A percentile compares a stretch with the other conserved stretches of the same genome.
These are phyloP conservation scores for Achlya hypogyna DNA, from an alignment of 352 stramenopile genomes.

Conservation along the genomic window DNA sequence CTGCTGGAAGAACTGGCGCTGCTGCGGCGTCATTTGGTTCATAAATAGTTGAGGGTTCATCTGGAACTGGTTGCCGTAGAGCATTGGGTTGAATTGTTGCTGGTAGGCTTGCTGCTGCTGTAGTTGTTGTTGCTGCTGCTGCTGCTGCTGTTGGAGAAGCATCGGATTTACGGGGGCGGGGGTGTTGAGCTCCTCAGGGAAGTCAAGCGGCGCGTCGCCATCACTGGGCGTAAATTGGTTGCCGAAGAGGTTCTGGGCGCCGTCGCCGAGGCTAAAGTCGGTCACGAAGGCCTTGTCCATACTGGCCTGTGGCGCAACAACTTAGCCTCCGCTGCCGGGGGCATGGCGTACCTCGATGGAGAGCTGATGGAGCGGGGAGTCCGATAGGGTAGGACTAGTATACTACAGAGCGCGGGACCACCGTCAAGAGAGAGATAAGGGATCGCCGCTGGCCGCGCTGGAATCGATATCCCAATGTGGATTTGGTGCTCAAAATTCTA, in stretches of 20 bases:
- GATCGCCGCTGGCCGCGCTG: background rate
- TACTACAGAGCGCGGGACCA: background rate
- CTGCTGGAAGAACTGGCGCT: constrained; percentile 55
- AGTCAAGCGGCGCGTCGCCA: constrained; percentile 40
- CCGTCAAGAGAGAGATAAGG: background rate
- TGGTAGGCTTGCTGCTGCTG: constrained; percentile 41
- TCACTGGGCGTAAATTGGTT: constrained; percentile 49
- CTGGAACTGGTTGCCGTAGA: background rate
- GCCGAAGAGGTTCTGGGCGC: constrained; percentile 60
- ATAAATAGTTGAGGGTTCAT: background rate
- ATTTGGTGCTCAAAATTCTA: constrained; percentile 13
- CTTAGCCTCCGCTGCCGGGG: too few species aligned
- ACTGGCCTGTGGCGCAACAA: background rate
- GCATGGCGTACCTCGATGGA: background rate
- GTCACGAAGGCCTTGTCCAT: constrained; percentile 40
- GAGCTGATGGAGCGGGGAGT: background rate
- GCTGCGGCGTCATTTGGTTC: constrained; percentile 25
- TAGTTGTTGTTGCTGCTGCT: constrained; percentile 56
- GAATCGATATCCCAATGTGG: constrained; percentile 12
- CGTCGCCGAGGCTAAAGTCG: constrained; percentile 62
- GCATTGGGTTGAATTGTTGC: constrained; percentile 31
- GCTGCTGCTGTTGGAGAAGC: constrained; percentile 55
- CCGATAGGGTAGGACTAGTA: background rate
- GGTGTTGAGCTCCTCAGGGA: constrained; percentile 75
- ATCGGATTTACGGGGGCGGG: constrained; percentile 47